Conservation (phyloP, 2,329 filamentous ascomycete species). For the Monilinia aucupariae region DNA sequence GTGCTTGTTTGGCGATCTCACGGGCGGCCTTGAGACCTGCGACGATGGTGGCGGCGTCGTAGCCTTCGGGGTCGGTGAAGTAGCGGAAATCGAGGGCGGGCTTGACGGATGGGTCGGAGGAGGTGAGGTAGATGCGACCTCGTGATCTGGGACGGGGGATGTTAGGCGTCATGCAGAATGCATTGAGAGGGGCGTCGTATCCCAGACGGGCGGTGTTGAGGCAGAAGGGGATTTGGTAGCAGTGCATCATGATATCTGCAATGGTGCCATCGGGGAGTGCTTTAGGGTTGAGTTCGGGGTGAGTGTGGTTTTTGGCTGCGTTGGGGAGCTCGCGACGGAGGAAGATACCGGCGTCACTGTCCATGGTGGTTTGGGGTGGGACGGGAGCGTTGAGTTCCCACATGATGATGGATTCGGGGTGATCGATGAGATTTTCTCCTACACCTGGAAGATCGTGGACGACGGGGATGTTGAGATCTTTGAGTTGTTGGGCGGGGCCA, state of each 20-base stretch:
- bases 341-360: conserved; percentile 55
- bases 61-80: conserved; percentile 50
- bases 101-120: conserved; percentile 38
- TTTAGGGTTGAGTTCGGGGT: conserved; percentile 35
- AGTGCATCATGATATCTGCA: conserved; percentile 92
- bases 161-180: conserved; percentile 51
- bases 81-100: conserved; percentile 52
- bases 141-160: conserved; percentile 58
- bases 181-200: conserved; percentile 48
- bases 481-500: conserved; percentile 34
- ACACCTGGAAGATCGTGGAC: conserved; percentile 35
- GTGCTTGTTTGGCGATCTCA: conserved; percentile 36
- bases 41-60: conserved; percentile 46
- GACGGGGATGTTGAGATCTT: conserved; percentile 33
- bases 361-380: conserved; percentile 42
- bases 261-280: conserved; percentile 61
- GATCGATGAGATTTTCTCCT: conserved; percentile 37
- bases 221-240: conserved; percentile 90
- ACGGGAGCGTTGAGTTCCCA: conserved; percentile 41
- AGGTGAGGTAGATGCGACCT: conserved; percentile 53
- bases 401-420: conserved; percentile 44
- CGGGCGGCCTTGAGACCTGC: conserved; percentile 37
- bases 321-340: conserved; percentile 70
- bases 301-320: conserved; percentile 49
- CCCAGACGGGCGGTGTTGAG: conserved; percentile 79